Base-by-base conservation (phyloP, 179 eudicot species). In the Kewa caespitosa region DNA sequence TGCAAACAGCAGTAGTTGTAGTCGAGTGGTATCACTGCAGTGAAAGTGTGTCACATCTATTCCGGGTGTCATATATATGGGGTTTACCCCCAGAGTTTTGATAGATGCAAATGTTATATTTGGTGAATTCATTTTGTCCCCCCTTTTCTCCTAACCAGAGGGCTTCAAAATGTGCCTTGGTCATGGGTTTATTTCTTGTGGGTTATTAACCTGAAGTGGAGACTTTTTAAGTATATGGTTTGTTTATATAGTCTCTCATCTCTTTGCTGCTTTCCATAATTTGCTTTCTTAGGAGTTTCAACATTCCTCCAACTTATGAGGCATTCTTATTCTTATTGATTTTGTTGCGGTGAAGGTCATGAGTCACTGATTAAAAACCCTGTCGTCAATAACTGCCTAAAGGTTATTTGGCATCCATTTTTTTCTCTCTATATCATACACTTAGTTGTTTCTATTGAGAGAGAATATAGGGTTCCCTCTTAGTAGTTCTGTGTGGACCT, bases 1-100 rank as follows among this genome's bases (percentile, higher is more conserved):
- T 89, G 92, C 88, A 89, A 89, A 82, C 90, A 87, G 42, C 92
- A 87, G 70, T 88, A 88, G 70, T 55, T 60, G 68, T 25, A 23
- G 38, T 64, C 27, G 36, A 28, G 38, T n/a, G n/a, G n/a, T n/a
- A 31, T 48, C 25, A 48, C 72, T 74, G 69, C 67, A 38, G 65
- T 43, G 48, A 50, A 63, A 55, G 46, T 36, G 28, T 43, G 27
- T 63, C 63, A 38, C 69, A 55, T 60, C n/a, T 55, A 43, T 27
- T 61, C n/a, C n/a, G 43, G 72, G 25, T 64, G 54, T 70, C 36
- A 23, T 50, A 9, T 31, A 23, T 50, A 9, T 31, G 33, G 23
- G 38, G 75, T 23, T 61, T 70, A 37, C 1, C 42, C 67, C 75
- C 33, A 72, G 76, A 81, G 72, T 78, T 82, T 82, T 82, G 85